phyloP scores from a whole-genome alignment of 768 basidiomycete genomes.

The Naganishia antarctica region DNA sequence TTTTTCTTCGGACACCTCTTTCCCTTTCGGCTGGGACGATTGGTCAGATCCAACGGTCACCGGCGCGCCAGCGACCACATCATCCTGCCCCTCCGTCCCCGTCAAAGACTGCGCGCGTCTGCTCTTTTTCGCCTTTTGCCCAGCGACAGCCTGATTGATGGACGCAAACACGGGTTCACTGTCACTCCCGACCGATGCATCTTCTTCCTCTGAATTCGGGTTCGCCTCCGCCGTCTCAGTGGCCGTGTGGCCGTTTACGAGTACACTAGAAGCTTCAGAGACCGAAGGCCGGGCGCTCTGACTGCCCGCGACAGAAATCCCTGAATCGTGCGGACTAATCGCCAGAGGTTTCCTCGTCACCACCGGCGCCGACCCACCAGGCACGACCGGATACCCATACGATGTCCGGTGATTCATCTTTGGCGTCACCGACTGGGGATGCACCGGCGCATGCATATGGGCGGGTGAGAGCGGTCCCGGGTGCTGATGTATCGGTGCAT shows the following conservation, averaged over 20 bases:
- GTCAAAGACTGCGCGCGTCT: neutral
- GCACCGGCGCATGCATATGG: slow-evolving; percentile 4
- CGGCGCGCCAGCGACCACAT: too few relatives aligned
- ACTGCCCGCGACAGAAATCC: neutral
- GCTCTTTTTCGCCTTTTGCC: slow-evolving; percentile 13
- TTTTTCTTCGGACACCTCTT: neutral
- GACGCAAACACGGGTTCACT: slow-evolving; percentile 10
- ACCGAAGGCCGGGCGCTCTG: neutral
- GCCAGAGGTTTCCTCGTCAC: too few relatives aligned
- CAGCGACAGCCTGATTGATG: slow-evolving; percentile 9
- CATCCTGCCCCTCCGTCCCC: neutral
- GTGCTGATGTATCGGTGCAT: neutral
- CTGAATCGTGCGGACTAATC: slow-evolving; percentile 3
- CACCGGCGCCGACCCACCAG: neutral
- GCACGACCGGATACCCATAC: slow-evolving; percentile 6
- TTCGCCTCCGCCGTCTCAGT: neutral
- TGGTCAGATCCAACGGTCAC: too few relatives aligned
- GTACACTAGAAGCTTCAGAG: neutral
- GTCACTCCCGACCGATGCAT: neutral
- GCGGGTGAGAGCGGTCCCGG: neutral
- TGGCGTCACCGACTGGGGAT: slow-evolving; percentile 3
- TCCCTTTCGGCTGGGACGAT: too few relatives aligned
- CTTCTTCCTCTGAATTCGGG: neutral
- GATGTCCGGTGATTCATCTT: slow-evolving; percentile 5
- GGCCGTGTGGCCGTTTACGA: neutral